Conservation (phyloP, 2,329 filamentous ascomycete genomes). For the Colletotrichum lini region DNA sequence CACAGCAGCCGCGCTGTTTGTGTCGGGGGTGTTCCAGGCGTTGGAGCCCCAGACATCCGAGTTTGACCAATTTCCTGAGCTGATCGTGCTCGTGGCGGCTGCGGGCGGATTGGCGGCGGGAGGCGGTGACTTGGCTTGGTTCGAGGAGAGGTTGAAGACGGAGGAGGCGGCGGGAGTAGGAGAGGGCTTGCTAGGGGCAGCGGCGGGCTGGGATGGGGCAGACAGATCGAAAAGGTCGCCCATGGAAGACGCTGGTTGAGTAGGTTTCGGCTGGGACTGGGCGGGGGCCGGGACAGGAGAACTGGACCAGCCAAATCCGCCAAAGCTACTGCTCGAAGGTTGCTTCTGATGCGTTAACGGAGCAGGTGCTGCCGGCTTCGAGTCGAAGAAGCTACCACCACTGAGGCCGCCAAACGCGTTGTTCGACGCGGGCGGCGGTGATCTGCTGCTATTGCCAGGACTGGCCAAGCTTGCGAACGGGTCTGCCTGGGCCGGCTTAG, state of each 20-base stretch:
- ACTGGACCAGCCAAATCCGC: slow-evolving; percentile 75
- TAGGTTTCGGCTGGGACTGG: slow-evolving; percentile 57
- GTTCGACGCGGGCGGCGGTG: slow-evolving; percentile 53
- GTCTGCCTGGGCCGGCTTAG: slow-evolving; percentile 64
- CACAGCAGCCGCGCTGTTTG: slow-evolving; percentile 64
- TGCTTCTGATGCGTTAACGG: slow-evolving; percentile 64
- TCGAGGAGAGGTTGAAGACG: slow-evolving; percentile 84
- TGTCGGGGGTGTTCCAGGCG: slow-evolving; percentile 81
- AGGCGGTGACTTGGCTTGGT: slow-evolving; percentile 59
- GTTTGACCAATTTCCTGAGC: slow-evolving; percentile 59
- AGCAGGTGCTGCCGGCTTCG: slow-evolving; percentile 73
- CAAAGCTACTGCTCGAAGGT: slow-evolving; percentile 73
- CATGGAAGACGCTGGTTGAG: slow-evolving; percentile 69
- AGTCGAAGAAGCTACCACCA: slow-evolving; percentile 88
- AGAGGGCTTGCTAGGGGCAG: slow-evolving; percentile 53
- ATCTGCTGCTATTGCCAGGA: slow-evolving; percentile 51
- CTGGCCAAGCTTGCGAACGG: slow-evolving; percentile 75
- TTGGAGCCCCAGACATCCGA: slow-evolving; percentile 89
- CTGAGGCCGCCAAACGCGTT: slow-evolving; percentile 68
- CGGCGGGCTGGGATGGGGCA: slow-evolving; percentile 58
- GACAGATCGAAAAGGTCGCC: slow-evolving; percentile 88
- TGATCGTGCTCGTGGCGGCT: slow-evolving; percentile 50
- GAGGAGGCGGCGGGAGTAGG: slow-evolving; percentile 67
- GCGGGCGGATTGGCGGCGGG: slow-evolving; percentile 58
- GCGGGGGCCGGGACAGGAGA: slow-evolving; percentile 57